Percentiles rank a stretch among this genome's conserved stretches.
Conservation (phyloP, 345 rosid genomes). For the Salix exigua region DNA sequence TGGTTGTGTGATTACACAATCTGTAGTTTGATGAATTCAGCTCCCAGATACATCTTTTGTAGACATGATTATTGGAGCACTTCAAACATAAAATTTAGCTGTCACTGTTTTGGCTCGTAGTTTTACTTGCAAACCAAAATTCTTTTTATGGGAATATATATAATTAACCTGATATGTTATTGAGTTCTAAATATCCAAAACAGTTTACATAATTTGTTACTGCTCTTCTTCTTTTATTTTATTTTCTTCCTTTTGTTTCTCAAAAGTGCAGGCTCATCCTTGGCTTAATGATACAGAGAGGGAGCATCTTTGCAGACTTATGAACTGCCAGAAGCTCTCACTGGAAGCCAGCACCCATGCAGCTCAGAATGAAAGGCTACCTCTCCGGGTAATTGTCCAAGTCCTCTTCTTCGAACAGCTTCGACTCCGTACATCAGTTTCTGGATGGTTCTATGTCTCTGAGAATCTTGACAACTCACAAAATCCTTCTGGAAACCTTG, state of each 20-base stretch:
- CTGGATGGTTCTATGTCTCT: slow-evolving; percentile 32
- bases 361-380: slow-evolving; percentile 82
- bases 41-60: background rate
- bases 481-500: slow-evolving; percentile 11
- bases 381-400: slow-evolving; percentile 76
- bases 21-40: background rate
- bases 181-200: background rate
- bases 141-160: background rate
- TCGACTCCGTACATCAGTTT: slow-evolving; percentile 27
- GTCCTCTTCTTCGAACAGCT: slow-evolving; percentile 86
- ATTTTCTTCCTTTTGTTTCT: background rate
- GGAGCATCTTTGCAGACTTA: slow-evolving; percentile 58
- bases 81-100: background rate
- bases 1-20: background rate
- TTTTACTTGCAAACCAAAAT: background rate
- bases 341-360: slow-evolving; percentile 78
- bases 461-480: slow-evolving; percentile 19
- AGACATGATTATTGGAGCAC: background rate
- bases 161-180: background rate
- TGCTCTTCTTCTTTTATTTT: background rate
- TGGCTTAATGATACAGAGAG: slow-evolving; percentile 73
- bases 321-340: slow-evolving; percentile 83
- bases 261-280: slow-evolving; percentile 67
- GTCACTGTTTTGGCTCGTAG: background rate
- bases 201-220: background rate